A percentile compares a stretch with the other conserved stretches of the same genome.
Conservation (phyloP, 768 basidiomycete genomes). For the Suillus tomentosus region DNA sequence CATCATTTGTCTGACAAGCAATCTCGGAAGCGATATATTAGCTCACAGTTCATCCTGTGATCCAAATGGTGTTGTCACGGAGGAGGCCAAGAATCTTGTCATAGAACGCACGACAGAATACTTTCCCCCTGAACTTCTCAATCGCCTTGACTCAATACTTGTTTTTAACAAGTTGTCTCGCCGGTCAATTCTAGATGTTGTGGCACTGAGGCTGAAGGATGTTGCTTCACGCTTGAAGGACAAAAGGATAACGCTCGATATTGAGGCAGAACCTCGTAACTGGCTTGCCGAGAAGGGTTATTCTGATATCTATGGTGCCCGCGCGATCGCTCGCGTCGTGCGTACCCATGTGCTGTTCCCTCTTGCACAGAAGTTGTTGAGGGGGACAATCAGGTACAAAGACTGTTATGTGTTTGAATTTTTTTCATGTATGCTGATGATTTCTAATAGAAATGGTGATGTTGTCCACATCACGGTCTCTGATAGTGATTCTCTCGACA, state of each 20-base stretch:
- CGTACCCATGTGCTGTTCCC: conserved; percentile 81
- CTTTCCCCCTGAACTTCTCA: conserved; percentile 90
- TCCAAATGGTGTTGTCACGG: conserved; percentile 62
- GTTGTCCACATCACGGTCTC: conserved; percentile 55
- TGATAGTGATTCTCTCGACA: conserved; percentile 44
- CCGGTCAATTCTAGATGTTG: conserved; percentile 74
- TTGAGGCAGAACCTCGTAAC: conserved; percentile 57
- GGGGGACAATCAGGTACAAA: conserved; percentile 73
- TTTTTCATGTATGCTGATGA: conserved; percentile 2
- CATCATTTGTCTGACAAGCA: conserved; percentile 88
- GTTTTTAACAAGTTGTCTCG: conserved; percentile 90
- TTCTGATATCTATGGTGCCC: conserved; percentile 83
- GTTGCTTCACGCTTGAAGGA: conserved; percentile 65
- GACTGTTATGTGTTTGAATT: background rate
- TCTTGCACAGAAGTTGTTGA: conserved; percentile 76
- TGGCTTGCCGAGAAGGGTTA: conserved; percentile 82
- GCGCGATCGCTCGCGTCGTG: conserved; percentile 87
- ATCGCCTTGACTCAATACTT: conserved; percentile 83
- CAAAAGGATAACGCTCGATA: conserved; percentile 70
- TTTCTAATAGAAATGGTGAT: conserved; percentile 56
- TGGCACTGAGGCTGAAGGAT: conserved; percentile 73
- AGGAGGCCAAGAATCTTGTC: conserved; percentile 64
- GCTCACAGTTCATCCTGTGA: conserved; percentile 66
- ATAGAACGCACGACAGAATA: conserved; percentile 73
- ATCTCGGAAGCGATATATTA: conserved; percentile 81